These are phyloP conservation scores for Emericellopsis atlantica DNA, from an alignment of 2,329 filamentous ascomycete species.

Conservation along the genomic window DNA sequence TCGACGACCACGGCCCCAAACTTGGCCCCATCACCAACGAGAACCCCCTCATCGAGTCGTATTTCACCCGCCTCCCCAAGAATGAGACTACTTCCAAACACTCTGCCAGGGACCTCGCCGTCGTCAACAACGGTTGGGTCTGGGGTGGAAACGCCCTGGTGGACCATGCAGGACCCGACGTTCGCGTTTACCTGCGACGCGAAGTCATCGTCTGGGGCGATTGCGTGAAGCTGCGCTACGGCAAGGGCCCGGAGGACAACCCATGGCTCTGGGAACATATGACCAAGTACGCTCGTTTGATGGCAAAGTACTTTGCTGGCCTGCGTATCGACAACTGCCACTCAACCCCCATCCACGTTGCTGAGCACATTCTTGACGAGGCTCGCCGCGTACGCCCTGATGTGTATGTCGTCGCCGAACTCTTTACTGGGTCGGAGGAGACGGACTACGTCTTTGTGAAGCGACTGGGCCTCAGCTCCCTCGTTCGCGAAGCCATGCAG, in stretches of 20 bases:
- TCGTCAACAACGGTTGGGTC: conserved; percentile 97
- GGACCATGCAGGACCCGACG: conserved; percentile 84
- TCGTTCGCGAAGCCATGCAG: conserved; percentile 97
- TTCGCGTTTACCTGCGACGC: conserved; percentile 83
- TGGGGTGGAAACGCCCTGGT: conserved; percentile 93
- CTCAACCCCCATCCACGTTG: conserved; percentile 87
- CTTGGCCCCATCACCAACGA: conserved; percentile 64
- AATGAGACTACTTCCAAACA: conserved; percentile 71
- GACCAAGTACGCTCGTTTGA: conserved; percentile 78
- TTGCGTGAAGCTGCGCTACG: conserved; percentile 94
- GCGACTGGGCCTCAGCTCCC: conserved; percentile 74
- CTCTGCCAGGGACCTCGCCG: conserved; percentile 60
- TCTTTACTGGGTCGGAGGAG: conserved; percentile 91
- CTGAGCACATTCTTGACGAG: conserved; percentile 88
- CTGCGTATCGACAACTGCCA: conserved; percentile 98
- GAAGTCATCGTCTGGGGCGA: conserved; percentile 98
- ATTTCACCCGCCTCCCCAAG: conserved; percentile 79
- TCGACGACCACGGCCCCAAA: conserved; percentile 88
- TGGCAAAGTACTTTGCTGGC: conserved; percentile 90
- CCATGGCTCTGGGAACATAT: conserved; percentile 95
- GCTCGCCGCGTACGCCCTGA: conserved; percentile 81
- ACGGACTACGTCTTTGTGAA: conserved; percentile 96
- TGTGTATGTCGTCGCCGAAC: conserved; percentile 82
- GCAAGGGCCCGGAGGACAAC: conserved; percentile 65
- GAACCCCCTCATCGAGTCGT: conserved; percentile 80